These are phyloP conservation scores for Xylariaceae sp. DNA, from an alignment of 2,329 filamentous ascomycete genomes.

Conservation along the genomic window DNA sequence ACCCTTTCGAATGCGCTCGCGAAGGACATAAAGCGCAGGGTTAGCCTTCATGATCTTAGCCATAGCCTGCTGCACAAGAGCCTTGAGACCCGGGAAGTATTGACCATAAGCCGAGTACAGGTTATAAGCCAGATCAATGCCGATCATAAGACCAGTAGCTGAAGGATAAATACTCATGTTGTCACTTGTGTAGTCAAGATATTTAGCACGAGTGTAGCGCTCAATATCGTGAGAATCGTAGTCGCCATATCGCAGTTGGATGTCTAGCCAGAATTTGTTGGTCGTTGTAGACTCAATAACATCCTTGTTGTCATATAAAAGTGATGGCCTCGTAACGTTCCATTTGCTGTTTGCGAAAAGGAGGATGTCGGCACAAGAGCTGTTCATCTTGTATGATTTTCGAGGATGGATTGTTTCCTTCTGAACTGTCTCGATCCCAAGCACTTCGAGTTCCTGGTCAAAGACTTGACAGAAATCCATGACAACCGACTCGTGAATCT, in stretches of 20 bases:
- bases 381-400: conserved; percentile 99
- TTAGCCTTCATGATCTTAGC: conserved; percentile 99
- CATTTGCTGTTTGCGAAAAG: conserved; percentile 98
- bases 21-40: conserved; percentile 89
- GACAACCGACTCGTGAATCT: conserved; percentile 98
- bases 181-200: conserved; percentile 97
- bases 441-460: conserved; percentile 91
- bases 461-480: conserved; percentile 99
- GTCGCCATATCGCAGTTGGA: conserved; percentile 93
- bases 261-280: conserved; percentile 99
- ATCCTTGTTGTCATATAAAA: conserved; percentile 95
- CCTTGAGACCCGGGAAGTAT: conserved; percentile 97
- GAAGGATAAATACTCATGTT: conserved; percentile 99
- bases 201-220: conserved; percentile 94
- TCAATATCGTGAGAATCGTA: conserved; percentile 99
- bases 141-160: conserved; percentile 94
- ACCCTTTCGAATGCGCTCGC: conserved; percentile 97
- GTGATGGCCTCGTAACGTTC: conserved; percentile 92
- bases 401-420: conserved; percentile 98
- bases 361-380: conserved; percentile 94
- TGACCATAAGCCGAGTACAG: conserved; percentile 97
- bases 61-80: conserved; percentile 96
- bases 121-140: conserved; percentile 96
- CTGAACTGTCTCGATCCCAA: conserved; percentile 95
- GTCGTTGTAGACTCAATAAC: conserved; percentile 89